These are phyloP conservation scores for Moniliophthora roreri DNA, from an alignment of 1,284 basidiomycete species.

Conservation along the genomic window DNA sequence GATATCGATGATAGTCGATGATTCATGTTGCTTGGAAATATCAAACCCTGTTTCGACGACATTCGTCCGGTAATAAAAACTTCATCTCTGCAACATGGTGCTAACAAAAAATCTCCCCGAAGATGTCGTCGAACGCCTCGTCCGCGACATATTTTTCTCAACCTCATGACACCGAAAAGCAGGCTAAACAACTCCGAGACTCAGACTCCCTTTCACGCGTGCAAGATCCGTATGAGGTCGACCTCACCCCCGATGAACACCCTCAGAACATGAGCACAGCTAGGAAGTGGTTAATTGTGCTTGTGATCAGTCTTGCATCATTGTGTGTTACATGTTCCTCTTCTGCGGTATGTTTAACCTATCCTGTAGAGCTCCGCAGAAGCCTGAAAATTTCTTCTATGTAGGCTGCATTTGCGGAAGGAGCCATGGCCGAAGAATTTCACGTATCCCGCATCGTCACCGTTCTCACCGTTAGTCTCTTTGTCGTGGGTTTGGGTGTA, in stretches of 20 bases:
- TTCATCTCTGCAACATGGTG: too few relatives aligned
- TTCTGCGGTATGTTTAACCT: slow-evolving; percentile 51
- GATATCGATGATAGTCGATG: too few relatives aligned
- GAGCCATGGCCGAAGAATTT: slow-evolving; percentile 58
- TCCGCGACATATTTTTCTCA: too few relatives aligned
- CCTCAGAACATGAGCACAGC: slow-evolving; percentile 46
- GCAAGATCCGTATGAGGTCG: neutral
- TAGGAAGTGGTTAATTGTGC: slow-evolving; percentile 57
- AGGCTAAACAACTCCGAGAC: too few relatives aligned
- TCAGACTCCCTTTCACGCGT: too few relatives aligned
- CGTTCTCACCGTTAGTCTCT: slow-evolving; percentile 71
- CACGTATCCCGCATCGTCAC: slow-evolving; percentile 62
- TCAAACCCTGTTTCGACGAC: too few relatives aligned
- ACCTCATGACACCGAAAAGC: too few relatives aligned
- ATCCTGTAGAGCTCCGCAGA: too few relatives aligned
- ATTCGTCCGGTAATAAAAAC: too few relatives aligned
- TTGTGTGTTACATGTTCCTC: slow-evolving; percentile 72
- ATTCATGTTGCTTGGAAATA: too few relatives aligned
- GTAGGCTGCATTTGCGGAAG: slow-evolving; percentile 69
- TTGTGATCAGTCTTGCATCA: slow-evolving; percentile 52
- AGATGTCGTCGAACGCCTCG: too few relatives aligned
- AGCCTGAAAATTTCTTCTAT: neutral
- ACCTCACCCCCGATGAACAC: slow-evolving; percentile 35
- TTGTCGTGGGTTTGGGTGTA: slow-evolving; percentile 48
- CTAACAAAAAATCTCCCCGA: too few relatives aligned